Percentiles rank a stretch among this genome's conserved stretches.
Evolutionary conservation across 2,329 filamentous ascomycete genomes (phyloP).

Genomic region (Venturia nashicola): DNA sequence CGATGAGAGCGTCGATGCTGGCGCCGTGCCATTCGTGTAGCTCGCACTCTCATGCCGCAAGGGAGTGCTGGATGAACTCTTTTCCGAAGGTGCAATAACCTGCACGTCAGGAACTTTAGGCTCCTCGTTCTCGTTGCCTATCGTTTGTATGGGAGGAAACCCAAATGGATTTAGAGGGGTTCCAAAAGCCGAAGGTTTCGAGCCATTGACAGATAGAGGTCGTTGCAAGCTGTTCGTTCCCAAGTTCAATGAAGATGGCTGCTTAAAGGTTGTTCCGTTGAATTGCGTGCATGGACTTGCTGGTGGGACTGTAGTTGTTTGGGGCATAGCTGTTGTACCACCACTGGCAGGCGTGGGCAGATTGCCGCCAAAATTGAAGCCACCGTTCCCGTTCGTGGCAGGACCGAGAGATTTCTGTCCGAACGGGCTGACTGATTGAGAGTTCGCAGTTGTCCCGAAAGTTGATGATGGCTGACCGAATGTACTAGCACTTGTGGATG

Average conservation of each 20-base stretch:
- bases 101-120: background rate
- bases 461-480: slow-evolving; percentile 6
- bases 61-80: no score
- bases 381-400: background rate
- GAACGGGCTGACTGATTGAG: background rate
- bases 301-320: background rate
- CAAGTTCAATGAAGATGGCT: background rate
- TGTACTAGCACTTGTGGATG: background rate
- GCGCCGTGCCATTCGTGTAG: background rate
- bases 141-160: background rate
- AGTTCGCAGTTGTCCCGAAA: background rate
- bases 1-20: background rate
- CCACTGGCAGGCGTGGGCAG: background rate
- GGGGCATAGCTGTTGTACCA: no score
- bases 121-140: background rate
- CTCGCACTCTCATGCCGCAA: background rate
- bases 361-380: background rate
- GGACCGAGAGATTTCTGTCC: background rate
- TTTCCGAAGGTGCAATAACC: background rate
- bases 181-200: background rate
- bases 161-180: background rate
- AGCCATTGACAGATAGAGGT: background rate
- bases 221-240: background rate
- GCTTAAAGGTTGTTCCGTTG: background rate
- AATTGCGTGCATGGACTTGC: background rate